These are phyloP conservation scores for Paecilomyces fulvus DNA, from an alignment of 2,329 filamentous ascomycete species.

Conservation along the genomic window DNA sequence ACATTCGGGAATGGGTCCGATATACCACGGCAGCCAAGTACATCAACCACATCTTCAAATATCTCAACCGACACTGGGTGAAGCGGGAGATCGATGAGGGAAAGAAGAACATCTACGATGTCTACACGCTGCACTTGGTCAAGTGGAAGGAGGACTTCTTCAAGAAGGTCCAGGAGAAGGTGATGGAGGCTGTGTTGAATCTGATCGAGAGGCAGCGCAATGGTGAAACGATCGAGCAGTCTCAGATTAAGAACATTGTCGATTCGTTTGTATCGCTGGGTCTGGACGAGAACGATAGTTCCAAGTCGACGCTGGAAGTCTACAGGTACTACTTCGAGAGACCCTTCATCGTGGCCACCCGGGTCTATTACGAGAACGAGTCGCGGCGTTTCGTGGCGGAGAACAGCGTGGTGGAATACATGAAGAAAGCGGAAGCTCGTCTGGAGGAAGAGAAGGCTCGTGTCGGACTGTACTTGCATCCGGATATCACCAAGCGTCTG, in stretches of 20 bases:
- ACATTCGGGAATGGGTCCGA: slow-evolving; percentile 92
- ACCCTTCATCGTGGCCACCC: slow-evolving; percentile 81
- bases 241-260: slow-evolving; percentile 93
- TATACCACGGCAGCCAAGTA: slow-evolving; percentile 96
- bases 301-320: slow-evolving; percentile 90
- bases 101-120: slow-evolving; percentile 96
- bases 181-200: slow-evolving; percentile 92
- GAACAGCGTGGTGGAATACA: slow-evolving; percentile 97
- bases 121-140: slow-evolving; percentile 92
- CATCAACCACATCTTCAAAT: slow-evolving; percentile 93
- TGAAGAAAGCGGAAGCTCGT: slow-evolving; percentile 95
- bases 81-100: slow-evolving; percentile 98
- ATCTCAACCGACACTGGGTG: slow-evolving; percentile 97
- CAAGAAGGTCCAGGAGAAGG: slow-evolving; percentile 68
- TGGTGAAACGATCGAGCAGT: slow-evolving; percentile 94
- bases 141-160: slow-evolving; percentile 94
- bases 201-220: slow-evolving; percentile 95
- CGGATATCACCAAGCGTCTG: slow-evolving; percentile 74
- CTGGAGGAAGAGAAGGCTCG: slow-evolving; percentile 90
- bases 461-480: slow-evolving; percentile 82
- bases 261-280: slow-evolving; percentile 94
- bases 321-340: slow-evolving; percentile 89
- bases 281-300: slow-evolving; percentile 83
- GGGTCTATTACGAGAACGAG: slow-evolving; percentile 79
- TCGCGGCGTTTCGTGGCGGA: slow-evolving; percentile 91